Conservation (phyloP, 306 rosid species). For the Prunus armeniaca region DNA sequence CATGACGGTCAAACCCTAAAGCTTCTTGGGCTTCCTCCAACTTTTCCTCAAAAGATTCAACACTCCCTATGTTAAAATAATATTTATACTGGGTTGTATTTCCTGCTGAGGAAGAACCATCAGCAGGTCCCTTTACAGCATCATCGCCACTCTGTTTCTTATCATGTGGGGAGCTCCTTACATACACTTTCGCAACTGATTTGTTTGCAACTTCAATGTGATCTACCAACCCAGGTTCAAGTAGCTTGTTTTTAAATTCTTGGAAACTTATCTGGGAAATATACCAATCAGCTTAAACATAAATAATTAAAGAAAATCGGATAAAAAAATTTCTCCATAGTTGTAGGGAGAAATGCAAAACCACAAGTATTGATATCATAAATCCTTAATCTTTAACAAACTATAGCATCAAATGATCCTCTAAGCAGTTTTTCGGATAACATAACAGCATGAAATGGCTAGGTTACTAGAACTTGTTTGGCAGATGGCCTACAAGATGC, state of each 20-base stretch:
- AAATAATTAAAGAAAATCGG: neutral
- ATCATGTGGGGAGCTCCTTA: conserved; percentile 50
- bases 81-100: conserved; percentile 60
- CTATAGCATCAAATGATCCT: neutral
- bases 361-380: neutral
- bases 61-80: conserved; percentile 82
- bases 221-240: conserved; percentile 89
- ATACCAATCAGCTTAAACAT: conserved; percentile 10
- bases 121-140: conserved; percentile 42
- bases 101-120: conserved; percentile 37
- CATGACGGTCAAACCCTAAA: conserved; percentile 68
- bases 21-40: conserved; percentile 93
- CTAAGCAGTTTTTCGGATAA: neutral
- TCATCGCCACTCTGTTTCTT: conserved; percentile 47
- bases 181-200: conserved; percentile 83
- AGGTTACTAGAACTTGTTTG: neutral
- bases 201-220: conserved; percentile 84
- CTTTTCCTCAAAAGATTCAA: conserved; percentile 93
- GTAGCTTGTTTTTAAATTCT: conserved; percentile 86
- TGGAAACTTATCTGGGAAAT: conserved; percentile 85
- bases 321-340: neutral
- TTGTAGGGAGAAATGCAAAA: neutral
- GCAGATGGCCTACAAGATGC: neutral
- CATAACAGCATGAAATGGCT: neutral
- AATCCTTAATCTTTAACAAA: neutral